phyloP scores from a whole-genome alignment of 192 early-diverging fungal species.

The Podila horticola region DNA sequence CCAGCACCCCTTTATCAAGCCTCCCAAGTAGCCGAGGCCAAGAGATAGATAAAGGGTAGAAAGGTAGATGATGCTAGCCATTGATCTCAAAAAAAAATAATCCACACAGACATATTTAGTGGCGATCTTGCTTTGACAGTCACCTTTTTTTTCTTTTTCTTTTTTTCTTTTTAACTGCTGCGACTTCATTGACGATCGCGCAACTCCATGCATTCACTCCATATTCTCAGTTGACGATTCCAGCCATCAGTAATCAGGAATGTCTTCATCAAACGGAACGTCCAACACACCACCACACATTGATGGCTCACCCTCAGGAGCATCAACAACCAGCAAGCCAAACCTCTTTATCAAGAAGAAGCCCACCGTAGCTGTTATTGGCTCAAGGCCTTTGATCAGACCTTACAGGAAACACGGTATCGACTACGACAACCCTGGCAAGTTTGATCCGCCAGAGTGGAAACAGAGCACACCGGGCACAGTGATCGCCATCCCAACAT shows the following conservation, averaged over 20 bases:
- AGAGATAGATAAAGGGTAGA: no score
- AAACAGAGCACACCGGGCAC: background rate
- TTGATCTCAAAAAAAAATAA: no score
- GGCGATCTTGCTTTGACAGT: background rate
- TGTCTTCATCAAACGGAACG: no score
- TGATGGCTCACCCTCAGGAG: background rate
- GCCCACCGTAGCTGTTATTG: slow-evolving; percentile 12
- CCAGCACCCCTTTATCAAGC: slow-evolving; percentile 83
- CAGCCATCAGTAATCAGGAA: no score
- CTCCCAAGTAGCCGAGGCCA: slow-evolving; percentile 13
- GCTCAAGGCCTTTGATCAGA: slow-evolving; percentile 12
- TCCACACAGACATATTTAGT: background rate
- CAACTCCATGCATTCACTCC: background rate
- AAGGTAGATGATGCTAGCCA: no score
- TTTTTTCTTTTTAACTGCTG: background rate
- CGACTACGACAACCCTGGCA: slow-evolving; percentile 24
- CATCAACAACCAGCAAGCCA: slow-evolving; percentile 6
- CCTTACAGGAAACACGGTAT: slow-evolving; percentile 19
- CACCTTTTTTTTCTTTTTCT: background rate
- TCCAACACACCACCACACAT: no score
- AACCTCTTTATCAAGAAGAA: slow-evolving; percentile 21
- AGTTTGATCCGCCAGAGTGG: slow-evolving; percentile 9
- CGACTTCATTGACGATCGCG: background rate
- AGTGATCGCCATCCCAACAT: slow-evolving; percentile 8
- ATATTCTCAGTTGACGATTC: no score